A percentile compares a stretch with the other conserved stretches of the same genome.
Evolutionary conservation across 2,329 filamentous ascomycete species (phyloP).

Genomic region (Cytospora chrysosperma): DNA sequence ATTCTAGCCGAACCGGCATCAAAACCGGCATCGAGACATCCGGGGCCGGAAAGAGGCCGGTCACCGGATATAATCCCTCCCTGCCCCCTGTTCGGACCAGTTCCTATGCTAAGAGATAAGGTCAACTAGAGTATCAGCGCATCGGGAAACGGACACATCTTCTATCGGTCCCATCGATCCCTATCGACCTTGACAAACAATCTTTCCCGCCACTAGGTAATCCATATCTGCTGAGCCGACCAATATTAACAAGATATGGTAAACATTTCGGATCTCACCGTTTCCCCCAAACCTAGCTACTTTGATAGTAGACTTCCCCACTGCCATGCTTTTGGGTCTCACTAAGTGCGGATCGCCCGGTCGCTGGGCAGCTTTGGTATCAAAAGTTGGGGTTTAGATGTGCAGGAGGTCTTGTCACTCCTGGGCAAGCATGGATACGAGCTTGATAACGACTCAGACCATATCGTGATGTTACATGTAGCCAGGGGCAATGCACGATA

Average conservation of each 20-base stretch:
- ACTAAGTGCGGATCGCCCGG: neutral
- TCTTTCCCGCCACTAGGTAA: neutral
- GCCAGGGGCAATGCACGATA: neutral
- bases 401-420: neutral
- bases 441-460: neutral
- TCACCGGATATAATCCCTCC: neutral
- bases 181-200: neutral
- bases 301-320: neutral
- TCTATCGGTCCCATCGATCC: neutral
- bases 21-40: constrained; percentile 5
- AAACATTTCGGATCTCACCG: neutral
- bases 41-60: neutral
- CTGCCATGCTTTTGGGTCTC: neutral
- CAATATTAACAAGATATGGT: too few relatives aligned
- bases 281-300: neutral
- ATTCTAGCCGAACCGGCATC: constrained; percentile 12
- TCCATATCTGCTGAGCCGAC: neutral
- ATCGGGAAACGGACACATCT: too few relatives aligned
- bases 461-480: neutral
- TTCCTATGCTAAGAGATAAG: neutral
- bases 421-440: neutral
- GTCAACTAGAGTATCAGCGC: neutral
- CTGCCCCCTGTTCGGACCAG: neutral
- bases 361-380: neutral
- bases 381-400: neutral